Conservation (phyloP, 2,329 filamentous ascomycete species). For the Mycosphaerella sp. region DNA sequence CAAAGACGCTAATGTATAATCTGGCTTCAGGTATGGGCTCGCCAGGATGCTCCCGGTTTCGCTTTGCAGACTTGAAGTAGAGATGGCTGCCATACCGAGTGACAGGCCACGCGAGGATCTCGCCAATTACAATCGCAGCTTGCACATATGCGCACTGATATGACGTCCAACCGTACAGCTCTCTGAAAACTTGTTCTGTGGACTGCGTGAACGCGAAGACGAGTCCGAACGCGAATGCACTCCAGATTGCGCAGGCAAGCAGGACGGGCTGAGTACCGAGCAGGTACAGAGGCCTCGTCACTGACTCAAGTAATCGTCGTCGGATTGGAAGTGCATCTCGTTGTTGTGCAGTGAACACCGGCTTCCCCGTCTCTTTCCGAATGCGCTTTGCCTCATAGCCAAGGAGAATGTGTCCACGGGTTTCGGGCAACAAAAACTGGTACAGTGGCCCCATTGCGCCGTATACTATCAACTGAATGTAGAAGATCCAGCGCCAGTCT, state of each 20-base stretch:
- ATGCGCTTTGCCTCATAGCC: slow-evolving; percentile 33
- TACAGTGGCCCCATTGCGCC: slow-evolving; percentile 39
- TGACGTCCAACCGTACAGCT: slow-evolving; percentile 38
- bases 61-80: slow-evolving; percentile 39
- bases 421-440: slow-evolving; percentile 40
- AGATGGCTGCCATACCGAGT: slow-evolving; percentile 32
- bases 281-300: slow-evolving; percentile 34
- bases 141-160: slow-evolving; percentile 43
- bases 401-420: slow-evolving; percentile 45
- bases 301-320: slow-evolving; percentile 30
- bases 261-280: slow-evolving; percentile 47
- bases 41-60: slow-evolving; percentile 35
- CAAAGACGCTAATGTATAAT: slow-evolving; percentile 40
- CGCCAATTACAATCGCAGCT: slow-evolving; percentile 42
- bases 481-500: slow-evolving; percentile 38
- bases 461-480: slow-evolving; percentile 41
- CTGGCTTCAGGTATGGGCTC: slow-evolving; percentile 41
- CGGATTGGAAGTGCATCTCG: slow-evolving; percentile 29
- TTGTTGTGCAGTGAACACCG: slow-evolving; percentile 33
- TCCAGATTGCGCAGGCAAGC: slow-evolving; percentile 44
- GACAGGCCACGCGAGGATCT: slow-evolving; percentile 38
- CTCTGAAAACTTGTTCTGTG: slow-evolving; percentile 39
- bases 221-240: slow-evolving; percentile 42
- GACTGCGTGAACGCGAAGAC: slow-evolving; percentile 48
- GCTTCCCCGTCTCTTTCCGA: slow-evolving; percentile 28